phyloP scores from a whole-genome alignment of 192 early-diverging fungal genomes.

The Mycoemilia scoparia region DNA sequence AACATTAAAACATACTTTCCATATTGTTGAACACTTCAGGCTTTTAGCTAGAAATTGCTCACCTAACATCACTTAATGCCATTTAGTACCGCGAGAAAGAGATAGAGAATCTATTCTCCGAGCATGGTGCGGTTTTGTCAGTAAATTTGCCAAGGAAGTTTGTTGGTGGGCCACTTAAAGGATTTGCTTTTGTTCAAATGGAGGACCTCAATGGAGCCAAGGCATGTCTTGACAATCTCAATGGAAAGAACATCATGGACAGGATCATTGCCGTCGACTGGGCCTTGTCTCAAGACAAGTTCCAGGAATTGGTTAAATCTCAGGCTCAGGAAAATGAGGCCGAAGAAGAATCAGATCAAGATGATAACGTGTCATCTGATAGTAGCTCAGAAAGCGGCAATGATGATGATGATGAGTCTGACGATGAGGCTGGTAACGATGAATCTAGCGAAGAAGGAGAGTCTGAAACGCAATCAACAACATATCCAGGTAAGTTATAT shows the following conservation, averaged over 20 bases:
- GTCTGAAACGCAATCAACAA: conserved; percentile 4
- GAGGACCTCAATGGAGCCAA: conserved; percentile 48
- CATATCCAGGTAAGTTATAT: too few species aligned
- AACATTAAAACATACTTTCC: too few species aligned
- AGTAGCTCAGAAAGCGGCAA: not conserved
- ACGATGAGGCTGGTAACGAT: conserved; percentile 14
- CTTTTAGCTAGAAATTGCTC: not conserved
- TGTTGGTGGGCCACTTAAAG: conserved; percentile 52
- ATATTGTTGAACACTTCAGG: not conserved
- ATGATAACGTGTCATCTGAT: conserved; percentile 18
- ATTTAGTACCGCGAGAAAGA: conserved; percentile 36
- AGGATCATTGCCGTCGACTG: conserved; percentile 70
- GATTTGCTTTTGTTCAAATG: conserved; percentile 87
- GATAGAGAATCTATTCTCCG: conserved; percentile 41
- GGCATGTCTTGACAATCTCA: conserved; percentile 48
- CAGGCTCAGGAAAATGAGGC: conserved; percentile 16
- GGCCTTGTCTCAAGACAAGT: conserved; percentile 59
- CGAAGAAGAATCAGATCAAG: conserved; percentile 15
- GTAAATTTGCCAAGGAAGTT: conserved; percentile 57
- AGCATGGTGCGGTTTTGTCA: conserved; percentile 48
- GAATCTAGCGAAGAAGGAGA: conserved; percentile 11
- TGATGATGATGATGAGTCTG: conserved; percentile 12
- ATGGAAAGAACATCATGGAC: conserved; percentile 47
- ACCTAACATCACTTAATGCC: not conserved
- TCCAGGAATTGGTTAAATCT: conserved; percentile 34